These are phyloP conservation scores for Cicer bijugum DNA, from an alignment of 306 rosid species.

Conservation along the genomic window DNA sequence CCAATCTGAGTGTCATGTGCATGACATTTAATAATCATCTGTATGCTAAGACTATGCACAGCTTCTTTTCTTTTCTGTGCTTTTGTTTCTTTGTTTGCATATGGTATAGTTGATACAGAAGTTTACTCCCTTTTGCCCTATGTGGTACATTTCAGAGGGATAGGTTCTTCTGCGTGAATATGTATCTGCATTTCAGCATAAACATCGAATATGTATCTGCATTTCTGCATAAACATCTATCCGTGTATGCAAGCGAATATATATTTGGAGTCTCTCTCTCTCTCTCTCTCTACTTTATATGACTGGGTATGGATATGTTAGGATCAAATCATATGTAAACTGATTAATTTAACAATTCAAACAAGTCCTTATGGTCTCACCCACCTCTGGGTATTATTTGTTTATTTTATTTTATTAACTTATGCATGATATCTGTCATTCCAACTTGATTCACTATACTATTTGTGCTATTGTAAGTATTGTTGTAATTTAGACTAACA, in stretches of 20 bases:
- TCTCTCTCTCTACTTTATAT: constrained; percentile 9
- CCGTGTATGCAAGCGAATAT: background rate
- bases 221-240: background rate
- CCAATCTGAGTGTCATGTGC: constrained; percentile 13
- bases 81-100: constrained; percentile 26
- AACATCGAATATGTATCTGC: background rate
- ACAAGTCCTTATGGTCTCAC: constrained; percentile 41
- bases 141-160: constrained; percentile 29
- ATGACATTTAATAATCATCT: constrained; percentile 13
- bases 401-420: constrained; percentile 8
- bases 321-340: constrained; percentile 32
- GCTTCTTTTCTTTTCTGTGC: background rate
- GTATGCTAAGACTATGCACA: background rate
- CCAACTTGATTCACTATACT: constrained; percentile 17
- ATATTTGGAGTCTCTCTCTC: constrained; percentile 26
- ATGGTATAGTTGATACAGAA: constrained; percentile 25
- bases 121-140: background rate
- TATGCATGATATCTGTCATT: constrained; percentile 6
- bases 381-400: constrained; percentile 21
- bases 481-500: constrained; percentile 36
- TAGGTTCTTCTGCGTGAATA: constrained; percentile 12
- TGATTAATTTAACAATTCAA: constrained; percentile 2
- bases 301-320: background rate
- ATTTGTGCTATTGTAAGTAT: constrained; percentile 22
- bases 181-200: background rate